Conservation (phyloP, 2,329 filamentous ascomycete genomes). For the Penicillium sp. region DNA sequence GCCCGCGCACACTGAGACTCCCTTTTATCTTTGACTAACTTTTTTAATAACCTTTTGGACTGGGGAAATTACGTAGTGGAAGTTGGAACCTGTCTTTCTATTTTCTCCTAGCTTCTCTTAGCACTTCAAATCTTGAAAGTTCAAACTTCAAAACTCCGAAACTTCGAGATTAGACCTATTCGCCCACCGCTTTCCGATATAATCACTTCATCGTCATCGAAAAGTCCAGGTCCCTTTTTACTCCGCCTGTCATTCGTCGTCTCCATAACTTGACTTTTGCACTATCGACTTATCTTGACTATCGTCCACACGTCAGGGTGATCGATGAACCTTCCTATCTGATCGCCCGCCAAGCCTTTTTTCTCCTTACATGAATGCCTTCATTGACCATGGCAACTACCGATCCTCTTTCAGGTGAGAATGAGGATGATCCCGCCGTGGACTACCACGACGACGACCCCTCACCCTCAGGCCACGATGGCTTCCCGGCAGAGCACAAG, state of each 20-base stretch:
- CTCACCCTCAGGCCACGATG: slow-evolving; percentile 23
- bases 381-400: slow-evolving; percentile 27
- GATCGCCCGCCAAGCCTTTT: slow-evolving; percentile 20
- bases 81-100: background rate
- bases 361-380: slow-evolving; percentile 23
- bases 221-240: slow-evolving; percentile 2
- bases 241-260: slow-evolving; percentile 7
- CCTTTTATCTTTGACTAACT: slow-evolving; percentile 1
- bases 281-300: background rate
- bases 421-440: slow-evolving; percentile 25
- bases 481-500: slow-evolving; percentile 25
- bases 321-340: slow-evolving; percentile 11
- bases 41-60: background rate
- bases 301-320: slow-evolving; percentile 12
- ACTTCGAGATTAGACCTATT: background rate
- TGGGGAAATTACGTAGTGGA: background rate
- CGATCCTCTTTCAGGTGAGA: slow-evolving; percentile 26
- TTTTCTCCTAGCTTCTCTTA: background rate
- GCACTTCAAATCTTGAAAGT: no score
- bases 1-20: slow-evolving; percentile 7
- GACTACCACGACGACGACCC: slow-evolving; percentile 17
- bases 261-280: background rate
- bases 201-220: slow-evolving; percentile 16
- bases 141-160: background rate
- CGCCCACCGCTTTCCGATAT: slow-evolving; percentile 12